Evolutionary conservation across 2,329 filamentous ascomycete genomes (phyloP).

Genomic region (Colletotrichum falcatum): DNA sequence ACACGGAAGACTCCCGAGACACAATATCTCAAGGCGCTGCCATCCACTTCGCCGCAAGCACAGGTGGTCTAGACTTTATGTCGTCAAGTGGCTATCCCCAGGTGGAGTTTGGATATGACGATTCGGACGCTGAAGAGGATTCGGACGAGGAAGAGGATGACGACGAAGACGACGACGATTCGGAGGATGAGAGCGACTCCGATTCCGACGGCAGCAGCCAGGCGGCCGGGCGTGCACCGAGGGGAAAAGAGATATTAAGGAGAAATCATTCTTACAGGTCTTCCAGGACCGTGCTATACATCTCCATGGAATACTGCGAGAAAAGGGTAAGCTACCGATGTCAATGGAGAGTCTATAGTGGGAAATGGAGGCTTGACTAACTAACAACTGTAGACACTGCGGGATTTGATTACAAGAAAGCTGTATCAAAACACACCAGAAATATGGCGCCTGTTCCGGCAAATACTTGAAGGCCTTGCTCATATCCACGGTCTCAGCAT

Average conservation of each 20-base stretch:
- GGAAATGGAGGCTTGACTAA: slow-evolving; percentile 26
- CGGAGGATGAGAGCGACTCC: slow-evolving; percentile 58
- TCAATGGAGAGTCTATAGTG: neutral
- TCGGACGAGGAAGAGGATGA: slow-evolving; percentile 52
- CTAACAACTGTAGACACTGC: slow-evolving; percentile 71
- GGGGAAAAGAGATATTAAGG: slow-evolving; percentile 37
- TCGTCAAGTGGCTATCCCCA: slow-evolving; percentile 84
- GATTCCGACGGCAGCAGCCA: slow-evolving; percentile 49
- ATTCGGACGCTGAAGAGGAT: slow-evolving; percentile 54
- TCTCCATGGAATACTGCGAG: slow-evolving; percentile 99
- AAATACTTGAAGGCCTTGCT: slow-evolving; percentile 88
- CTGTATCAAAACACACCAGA: slow-evolving; percentile 81
- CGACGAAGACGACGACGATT: slow-evolving; percentile 53
- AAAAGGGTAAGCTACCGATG: slow-evolving; percentile 70
- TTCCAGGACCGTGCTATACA: slow-evolving; percentile 84
- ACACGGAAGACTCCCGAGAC: slow-evolving; percentile 53
- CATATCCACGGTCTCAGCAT: slow-evolving; percentile 93
- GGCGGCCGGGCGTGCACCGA: slow-evolving; percentile 41
- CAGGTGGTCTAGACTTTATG: slow-evolving; percentile 90
- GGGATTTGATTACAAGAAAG: slow-evolving; percentile 84
- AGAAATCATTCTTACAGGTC: slow-evolving; percentile 58
- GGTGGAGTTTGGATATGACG: slow-evolving; percentile 81
- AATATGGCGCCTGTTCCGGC: slow-evolving; percentile 90
- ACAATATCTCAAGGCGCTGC: slow-evolving; percentile 57
- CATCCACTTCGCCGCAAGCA: slow-evolving; percentile 76